phyloP scores from a whole-genome alignment of 768 basidiomycete genomes.

The Atractiella rhizophila region DNA sequence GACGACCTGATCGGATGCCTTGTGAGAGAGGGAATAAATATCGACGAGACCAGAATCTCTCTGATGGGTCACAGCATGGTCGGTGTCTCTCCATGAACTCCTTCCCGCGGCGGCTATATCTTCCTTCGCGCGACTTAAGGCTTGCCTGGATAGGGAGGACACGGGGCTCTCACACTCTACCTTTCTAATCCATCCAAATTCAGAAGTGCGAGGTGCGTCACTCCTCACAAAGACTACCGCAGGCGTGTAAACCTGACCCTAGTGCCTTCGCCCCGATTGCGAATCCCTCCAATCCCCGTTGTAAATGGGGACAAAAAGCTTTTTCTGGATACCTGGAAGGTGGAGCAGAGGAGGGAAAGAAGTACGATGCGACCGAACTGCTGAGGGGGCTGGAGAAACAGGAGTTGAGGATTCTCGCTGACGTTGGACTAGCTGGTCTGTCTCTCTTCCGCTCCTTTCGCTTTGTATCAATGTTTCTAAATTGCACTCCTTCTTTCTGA shows the following conservation, averaged over 20 bases:
- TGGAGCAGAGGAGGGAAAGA: slow-evolving; percentile 47
- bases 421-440: slow-evolving; percentile 25
- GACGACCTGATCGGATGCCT: slow-evolving; percentile 37
- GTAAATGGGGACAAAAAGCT: slow-evolving; percentile 78
- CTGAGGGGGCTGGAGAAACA: slow-evolving; percentile 32
- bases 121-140: background rate
- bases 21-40: background rate
- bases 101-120: background rate
- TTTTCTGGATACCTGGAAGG: slow-evolving; percentile 61
- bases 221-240: too few relatives aligned
- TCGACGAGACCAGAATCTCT: slow-evolving; percentile 64
- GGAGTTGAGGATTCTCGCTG: slow-evolving; percentile 53
- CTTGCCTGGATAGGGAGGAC: slow-evolving; percentile 33
- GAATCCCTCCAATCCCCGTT: slow-evolving; percentile 51
- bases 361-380: slow-evolving; percentile 67
- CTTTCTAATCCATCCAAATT: slow-evolving; percentile 44
- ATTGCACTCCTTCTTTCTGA: too few relatives aligned
- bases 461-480: too few relatives aligned
- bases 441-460: background rate
- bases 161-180: slow-evolving; percentile 78
- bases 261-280: slow-evolving; percentile 66
- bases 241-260: too few relatives aligned
- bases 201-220: slow-evolving; percentile 59
- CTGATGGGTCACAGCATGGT: slow-evolving; percentile 90
- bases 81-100: slow-evolving; percentile 10